Conservation (phyloP, 148 eudicot genomes). For the Polygonum aviculare region DNA sequence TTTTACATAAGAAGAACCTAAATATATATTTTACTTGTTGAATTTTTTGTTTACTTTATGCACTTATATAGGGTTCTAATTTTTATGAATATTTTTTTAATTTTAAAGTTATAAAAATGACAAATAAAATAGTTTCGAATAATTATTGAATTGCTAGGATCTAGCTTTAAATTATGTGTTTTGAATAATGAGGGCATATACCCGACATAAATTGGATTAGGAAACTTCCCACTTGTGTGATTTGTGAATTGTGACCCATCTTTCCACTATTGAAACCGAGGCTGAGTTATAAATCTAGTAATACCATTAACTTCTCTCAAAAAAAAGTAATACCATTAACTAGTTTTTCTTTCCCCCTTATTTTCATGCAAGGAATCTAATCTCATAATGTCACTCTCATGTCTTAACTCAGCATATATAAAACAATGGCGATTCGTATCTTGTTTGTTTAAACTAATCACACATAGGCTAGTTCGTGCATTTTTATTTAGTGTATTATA, state of each 20-base stretch:
- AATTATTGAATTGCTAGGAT: too few relatives aligned
- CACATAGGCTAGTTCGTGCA: background rate
- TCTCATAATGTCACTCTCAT: slow-evolving; percentile 1
- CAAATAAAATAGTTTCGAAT: too few relatives aligned
- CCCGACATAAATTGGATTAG: background rate
- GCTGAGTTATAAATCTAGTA: background rate
- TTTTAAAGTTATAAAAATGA: too few relatives aligned
- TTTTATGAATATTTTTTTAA: too few relatives aligned
- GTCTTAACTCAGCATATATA: background rate
- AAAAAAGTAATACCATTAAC: too few relatives aligned
- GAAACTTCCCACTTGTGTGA: background rate
- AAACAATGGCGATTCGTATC: background rate
- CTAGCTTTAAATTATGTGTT: too few relatives aligned
- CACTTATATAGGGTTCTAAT: too few relatives aligned
- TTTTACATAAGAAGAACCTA: too few relatives aligned
- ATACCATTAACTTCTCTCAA: background rate
- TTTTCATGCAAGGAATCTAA: background rate
- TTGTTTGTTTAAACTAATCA: background rate
- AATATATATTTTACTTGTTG: too few relatives aligned
- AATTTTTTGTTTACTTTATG: too few relatives aligned
- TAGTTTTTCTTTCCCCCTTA: background rate
- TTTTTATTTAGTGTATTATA: background rate
- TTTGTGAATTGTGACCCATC: background rate
- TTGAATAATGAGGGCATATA: too few relatives aligned
- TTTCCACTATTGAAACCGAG: background rate